Evolutionary conservation across 306 rosid species (phyloP).

Genomic region (Datisca glomerata): DNA sequence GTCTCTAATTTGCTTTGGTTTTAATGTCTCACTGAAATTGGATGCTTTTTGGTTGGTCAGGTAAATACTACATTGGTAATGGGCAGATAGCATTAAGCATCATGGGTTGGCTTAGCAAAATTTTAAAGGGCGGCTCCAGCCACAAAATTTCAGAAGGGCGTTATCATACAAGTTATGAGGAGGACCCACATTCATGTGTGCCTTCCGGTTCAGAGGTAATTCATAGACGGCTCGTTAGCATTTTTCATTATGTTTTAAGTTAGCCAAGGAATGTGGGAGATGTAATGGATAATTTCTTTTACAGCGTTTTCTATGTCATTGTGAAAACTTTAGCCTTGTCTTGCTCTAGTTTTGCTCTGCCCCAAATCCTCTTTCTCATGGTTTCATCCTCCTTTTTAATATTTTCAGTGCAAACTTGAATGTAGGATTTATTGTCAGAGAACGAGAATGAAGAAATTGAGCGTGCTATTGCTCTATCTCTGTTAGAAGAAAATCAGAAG

Average conservation of each 20-base stretch:
- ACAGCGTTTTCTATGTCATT: no score
- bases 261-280: background rate
- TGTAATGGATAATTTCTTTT: no score
- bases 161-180: constrained; percentile 33
- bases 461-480: constrained; percentile 82
- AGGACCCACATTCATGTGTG: constrained; percentile 32
- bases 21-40: no score
- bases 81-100: constrained; percentile 2
- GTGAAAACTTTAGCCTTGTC: no score
- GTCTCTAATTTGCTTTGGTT: no score
- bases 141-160: constrained; percentile 29
- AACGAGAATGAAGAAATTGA: constrained; percentile 71
- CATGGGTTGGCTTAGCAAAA: constrained; percentile 21
- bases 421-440: constrained; percentile 69
- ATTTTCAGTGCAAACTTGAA: constrained; percentile 19
- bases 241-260: background rate
- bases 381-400: constrained; percentile 11
- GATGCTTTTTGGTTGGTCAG: constrained; percentile 2
- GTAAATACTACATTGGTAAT: constrained; percentile 8
- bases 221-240: background rate
- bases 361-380: constrained; percentile 6
- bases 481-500: constrained; percentile 50
- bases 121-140: constrained; percentile 14
- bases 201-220: constrained; percentile 79
- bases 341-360: background rate